Percentiles rank a stretch among this genome's conserved stretches.
These are phyloP conservation scores for Stephanodiscus triporus DNA, from an alignment of 108 stramenopile species.

Conservation along the genomic window DNA sequence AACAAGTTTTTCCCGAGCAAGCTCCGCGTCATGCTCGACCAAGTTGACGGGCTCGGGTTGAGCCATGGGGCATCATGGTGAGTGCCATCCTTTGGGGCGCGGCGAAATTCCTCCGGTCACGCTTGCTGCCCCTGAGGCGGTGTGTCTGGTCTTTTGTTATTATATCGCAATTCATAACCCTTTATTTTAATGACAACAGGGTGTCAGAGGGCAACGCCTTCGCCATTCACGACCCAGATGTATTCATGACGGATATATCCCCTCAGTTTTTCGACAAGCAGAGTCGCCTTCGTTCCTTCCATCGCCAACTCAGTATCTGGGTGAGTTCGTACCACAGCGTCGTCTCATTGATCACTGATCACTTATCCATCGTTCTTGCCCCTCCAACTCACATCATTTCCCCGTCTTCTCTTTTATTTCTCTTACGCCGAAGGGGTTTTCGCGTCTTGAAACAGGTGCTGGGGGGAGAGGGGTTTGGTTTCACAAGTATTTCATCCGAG, in stretches of 20 bases:
- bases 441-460: conserved; percentile 23
- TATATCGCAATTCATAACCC: background rate
- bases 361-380: background rate
- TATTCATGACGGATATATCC: conserved; percentile 22
- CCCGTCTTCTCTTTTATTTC: background rate
- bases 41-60: conserved; percentile 13
- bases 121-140: too few species aligned
- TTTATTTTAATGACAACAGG: background rate
- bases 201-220: conserved; percentile 23
- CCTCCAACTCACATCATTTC: background rate
- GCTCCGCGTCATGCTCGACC: conserved; percentile 22
- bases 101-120: too few species aligned
- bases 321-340: background rate
- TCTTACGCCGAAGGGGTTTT: conserved; percentile 5
- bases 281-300: conserved; percentile 24
- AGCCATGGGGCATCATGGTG: conserved; percentile 20
- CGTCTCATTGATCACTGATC: background rate
- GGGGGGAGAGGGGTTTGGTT: conserved; percentile 20
- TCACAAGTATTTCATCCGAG: conserved; percentile 22
- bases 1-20: conserved; percentile 26
- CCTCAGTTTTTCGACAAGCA: conserved; percentile 20
- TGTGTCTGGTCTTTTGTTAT: too few species aligned
- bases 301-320: conserved; percentile 30
- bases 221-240: conserved; percentile 23
- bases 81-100: background rate